Conservation (phyloP, 805 yeast genomes). For the Yamadazyma ubonensis region DNA sequence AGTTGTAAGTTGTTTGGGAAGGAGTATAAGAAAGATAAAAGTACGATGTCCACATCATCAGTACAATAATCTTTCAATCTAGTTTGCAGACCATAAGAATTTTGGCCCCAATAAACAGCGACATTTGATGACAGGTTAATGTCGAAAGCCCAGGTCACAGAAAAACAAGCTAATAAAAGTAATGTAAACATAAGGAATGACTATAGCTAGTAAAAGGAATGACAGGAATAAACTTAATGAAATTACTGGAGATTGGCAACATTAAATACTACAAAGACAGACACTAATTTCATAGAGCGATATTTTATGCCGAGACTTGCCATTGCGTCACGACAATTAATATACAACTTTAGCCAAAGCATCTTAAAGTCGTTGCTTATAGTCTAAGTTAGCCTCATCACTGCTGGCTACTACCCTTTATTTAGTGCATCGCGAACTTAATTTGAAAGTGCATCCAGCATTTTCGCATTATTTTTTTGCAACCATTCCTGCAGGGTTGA, state of each 20-base stretch:
- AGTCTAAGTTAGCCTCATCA: neutral
- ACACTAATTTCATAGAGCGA: too few species aligned
- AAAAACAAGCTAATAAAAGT: neutral
- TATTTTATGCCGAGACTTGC: neutral
- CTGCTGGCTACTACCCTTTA: conserved; percentile 4
- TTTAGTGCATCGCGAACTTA: conserved; percentile 2
- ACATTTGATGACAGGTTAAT: conserved; percentile 22
- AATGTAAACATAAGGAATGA: conserved; percentile 9
- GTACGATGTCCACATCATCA: conserved; percentile 65
- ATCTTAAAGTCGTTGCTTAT: neutral
- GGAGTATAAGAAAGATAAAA: conserved; percentile 65
- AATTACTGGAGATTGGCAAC: too few species aligned
- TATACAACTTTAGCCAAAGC: neutral
- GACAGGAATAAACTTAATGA: neutral
- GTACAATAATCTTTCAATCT: conserved; percentile 56
- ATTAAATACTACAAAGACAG: too few species aligned
- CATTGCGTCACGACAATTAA: conserved; percentile 1
- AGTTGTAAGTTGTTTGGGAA: conserved; percentile 47
- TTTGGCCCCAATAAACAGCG: conserved; percentile 33
- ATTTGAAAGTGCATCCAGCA: conserved; percentile 7
- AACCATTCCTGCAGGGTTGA: conserved; percentile 5
- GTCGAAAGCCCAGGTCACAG: conserved; percentile 13
- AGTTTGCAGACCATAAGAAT: conserved; percentile 34
- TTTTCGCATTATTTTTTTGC: conserved; percentile 9
- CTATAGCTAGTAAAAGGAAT: conserved; percentile 2